Base-by-base conservation (phyloP, 2,329 filamentous ascomycete species). In the Ustulina deusta region DNA sequence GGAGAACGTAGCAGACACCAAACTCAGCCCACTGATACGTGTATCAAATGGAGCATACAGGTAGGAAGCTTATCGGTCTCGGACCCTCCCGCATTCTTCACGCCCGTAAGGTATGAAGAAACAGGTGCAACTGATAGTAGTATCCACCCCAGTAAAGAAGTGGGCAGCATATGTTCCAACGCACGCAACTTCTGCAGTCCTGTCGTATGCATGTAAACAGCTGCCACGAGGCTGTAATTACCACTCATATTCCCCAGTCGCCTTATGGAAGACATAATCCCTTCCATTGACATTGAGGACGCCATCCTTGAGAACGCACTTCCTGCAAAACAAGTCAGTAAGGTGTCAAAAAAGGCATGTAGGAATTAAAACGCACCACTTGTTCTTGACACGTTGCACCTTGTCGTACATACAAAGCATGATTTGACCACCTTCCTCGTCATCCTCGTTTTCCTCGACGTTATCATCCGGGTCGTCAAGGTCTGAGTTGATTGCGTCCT, bases 331-430 rank as follows among this genome's bases (percentile, higher is more conserved):
- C 29, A 17, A 2, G 27, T 71, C 0, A 71, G 61, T 46, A 60
- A 40, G 36, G 36, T 9, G 73, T 82, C 49, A 76, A 74, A 51
- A 63, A 32, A 34, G 25, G 46, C 17, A 27, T 32, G 52, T 9
- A 25, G 29, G 27, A 49, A 27, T 29, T 15, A 49, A 59, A 52
- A 81, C 85, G 59, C 79, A 90, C 93, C 93, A 96, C 88, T 96
- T 99, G 83, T 98, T 99, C 90, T 99, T 99, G 76, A 98, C 96
- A 55, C 96, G 88, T 82, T 98, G 95, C 10, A 99, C 96, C 84
- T 99, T 99, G 84, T 99, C 96, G 79, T 99, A 99, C 79, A 97
- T 97, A 84, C 96, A 99, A 46, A 99, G 90, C 93, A 99, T 98
- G 78, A 97, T 94, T 74, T 97, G 92, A 1, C 91, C 90, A 40